phyloP scores from a whole-genome alignment of 2,329 filamentous ascomycete species.

The Ceratocystis huliohia region DNA sequence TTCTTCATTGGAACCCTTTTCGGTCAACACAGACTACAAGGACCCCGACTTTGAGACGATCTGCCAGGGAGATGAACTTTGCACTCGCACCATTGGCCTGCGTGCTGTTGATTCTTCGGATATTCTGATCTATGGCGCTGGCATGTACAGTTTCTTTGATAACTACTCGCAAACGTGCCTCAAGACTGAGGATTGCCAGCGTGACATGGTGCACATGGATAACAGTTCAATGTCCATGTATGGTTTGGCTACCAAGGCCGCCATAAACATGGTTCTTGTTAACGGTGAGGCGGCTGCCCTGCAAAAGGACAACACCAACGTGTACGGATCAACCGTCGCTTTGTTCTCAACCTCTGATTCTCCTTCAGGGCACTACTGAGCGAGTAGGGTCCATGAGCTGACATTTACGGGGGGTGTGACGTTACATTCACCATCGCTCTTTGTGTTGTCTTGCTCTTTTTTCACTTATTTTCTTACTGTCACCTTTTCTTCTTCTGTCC shows the following conservation, averaged over 20 bases:
- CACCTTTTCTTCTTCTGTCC: not conserved
- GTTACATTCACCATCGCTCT: slow-evolving; percentile 11
- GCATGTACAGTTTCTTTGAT: slow-evolving; percentile 72
- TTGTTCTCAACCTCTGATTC: slow-evolving; percentile 30
- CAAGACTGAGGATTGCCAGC: slow-evolving; percentile 54
- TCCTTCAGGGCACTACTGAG: not conserved
- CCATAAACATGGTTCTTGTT: slow-evolving; percentile 58
- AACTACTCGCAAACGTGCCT: slow-evolving; percentile 66
- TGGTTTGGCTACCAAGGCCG: slow-evolving; percentile 62
- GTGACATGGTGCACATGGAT: slow-evolving; percentile 64
- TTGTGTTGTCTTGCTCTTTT: not conserved
- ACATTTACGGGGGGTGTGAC: not conserved
- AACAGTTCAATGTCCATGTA: slow-evolving; percentile 50
- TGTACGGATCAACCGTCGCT: slow-evolving; percentile 50
- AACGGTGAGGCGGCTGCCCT: slow-evolving; percentile 42
- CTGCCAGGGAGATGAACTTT: slow-evolving; percentile 36
- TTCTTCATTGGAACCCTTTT: slow-evolving; percentile 53
- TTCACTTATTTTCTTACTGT: not conserved
- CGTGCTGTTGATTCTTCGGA: slow-evolving; percentile 55
- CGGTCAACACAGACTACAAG: slow-evolving; percentile 40
- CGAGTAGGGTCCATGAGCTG: not conserved
- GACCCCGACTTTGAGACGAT: slow-evolving; percentile 56
- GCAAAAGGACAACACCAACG: slow-evolving; percentile 51
- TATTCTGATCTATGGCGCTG: slow-evolving; percentile 57
- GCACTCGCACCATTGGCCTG: slow-evolving; percentile 66